Base-by-base conservation (phyloP, 768 basidiomycete species). In the Rhizopogon vesiculosus region DNA sequence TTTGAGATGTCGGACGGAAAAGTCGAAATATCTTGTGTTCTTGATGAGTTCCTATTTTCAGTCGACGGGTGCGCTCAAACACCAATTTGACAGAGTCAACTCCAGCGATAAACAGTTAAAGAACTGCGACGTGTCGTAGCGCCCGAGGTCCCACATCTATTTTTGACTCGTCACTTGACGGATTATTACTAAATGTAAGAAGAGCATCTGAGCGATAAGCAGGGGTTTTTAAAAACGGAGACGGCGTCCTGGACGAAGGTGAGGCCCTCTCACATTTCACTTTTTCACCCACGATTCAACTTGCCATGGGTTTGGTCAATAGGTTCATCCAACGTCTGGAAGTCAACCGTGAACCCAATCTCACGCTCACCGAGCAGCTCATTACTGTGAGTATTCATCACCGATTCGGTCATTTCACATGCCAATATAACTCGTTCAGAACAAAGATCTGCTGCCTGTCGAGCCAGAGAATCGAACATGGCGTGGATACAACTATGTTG, bases 371-470 rank as follows among this genome's bases (percentile, higher is more conserved):
- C 45, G 75, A 87, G 65, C 69, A 83, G 51, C 84, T 87, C 67
- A 73, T 89, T 62, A 76, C 76, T 53, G 83, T 85, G 56, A 57
- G 77, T 68, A 29, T 58, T 41, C 52, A 38, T 56, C 54, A 29
- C 42, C 35, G 41, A 53, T 29, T 55, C 40, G 15, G 55, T 25
- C 7, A 19, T 25, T 13, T 22, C 33, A 16, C 35, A 15, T 18
- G 33, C 15, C 35, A 35, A 46, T 29, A 41, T 45, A 42, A 52
- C 28, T 58, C 54, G 49, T 56, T 57, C 54, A 87, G 86, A 88
- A 86, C 59, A 81, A 88, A 55, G 88, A 91, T 66, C 73, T 90
- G 35, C 70, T 78, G 19, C 89, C 89, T n/a, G 87, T 89, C 3
- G 74, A 78, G 10, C 73, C 77, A 52, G 78, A 81, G 55, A 79